phyloP scores from a whole-genome alignment of 2,329 filamentous ascomycete species.

The Raffaelea arxii region DNA sequence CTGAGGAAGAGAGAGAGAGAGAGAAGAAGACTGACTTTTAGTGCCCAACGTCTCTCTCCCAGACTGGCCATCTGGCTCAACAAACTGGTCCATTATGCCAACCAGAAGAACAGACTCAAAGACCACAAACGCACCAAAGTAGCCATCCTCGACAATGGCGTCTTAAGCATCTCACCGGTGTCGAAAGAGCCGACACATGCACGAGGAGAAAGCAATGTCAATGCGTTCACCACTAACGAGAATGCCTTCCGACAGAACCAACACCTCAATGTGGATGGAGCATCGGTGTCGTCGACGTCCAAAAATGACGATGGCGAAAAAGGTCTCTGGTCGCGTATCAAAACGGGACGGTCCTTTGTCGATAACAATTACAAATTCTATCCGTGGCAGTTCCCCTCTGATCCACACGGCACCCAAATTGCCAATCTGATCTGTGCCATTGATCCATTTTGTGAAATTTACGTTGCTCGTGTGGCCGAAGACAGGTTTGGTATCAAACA shows the following conservation, averaged over 20 bases:
- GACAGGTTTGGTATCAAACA: conserved; percentile 2
- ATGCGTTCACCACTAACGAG: too few relatives aligned
- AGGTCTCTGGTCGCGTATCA: conserved; percentile 8
- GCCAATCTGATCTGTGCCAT: conserved; percentile 10
- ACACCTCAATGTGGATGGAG: too few relatives aligned
- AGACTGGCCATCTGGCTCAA: too few relatives aligned
- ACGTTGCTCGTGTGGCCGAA: conserved; percentile 8
- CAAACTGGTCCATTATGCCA: too few relatives aligned
- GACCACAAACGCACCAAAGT: conserved; percentile 1
- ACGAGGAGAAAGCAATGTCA: too few relatives aligned
- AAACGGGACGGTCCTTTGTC: conserved; percentile 9
- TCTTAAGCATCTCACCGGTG: conserved; percentile 3
- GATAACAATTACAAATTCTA: conserved; percentile 3
- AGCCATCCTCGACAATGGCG: conserved; percentile 10
- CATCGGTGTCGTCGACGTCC: too few relatives aligned
- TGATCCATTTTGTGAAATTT: conserved; percentile 9
- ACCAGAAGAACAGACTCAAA: not conserved
- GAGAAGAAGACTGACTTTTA: too few relatives aligned
- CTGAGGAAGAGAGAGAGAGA: too few relatives aligned
- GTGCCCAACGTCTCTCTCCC: conserved; percentile 1
- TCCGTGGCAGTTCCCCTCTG: conserved; percentile 7
- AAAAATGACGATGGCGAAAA: too few relatives aligned
- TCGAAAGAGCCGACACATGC: not conserved
- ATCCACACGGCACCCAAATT: conserved; percentile 11
- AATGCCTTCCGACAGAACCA: too few relatives aligned